Percentiles rank a stretch among this genome's conserved stretches.
Evolutionary conservation across 2,329 filamentous ascomycete genomes (phyloP).

Genomic region (Sporothrix protearum): DNA sequence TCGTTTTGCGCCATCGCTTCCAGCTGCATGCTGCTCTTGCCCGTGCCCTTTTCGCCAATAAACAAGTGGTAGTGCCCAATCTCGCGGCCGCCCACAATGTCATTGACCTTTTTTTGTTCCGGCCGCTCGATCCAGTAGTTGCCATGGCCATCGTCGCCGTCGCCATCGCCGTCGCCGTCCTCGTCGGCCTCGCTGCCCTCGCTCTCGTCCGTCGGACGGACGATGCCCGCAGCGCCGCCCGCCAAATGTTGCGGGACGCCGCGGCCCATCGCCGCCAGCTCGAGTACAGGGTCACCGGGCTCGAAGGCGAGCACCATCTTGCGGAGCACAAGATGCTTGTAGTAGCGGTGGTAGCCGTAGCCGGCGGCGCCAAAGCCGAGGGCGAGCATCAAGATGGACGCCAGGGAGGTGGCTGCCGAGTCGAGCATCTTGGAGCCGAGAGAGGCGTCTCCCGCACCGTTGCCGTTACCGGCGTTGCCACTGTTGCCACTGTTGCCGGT

Average conservation of each 20-base stretch:
- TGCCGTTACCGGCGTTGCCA: neutral
- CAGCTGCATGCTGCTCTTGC: conserved; percentile 93
- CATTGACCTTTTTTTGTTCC: conserved; percentile 77
- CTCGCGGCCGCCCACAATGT: conserved; percentile 70
- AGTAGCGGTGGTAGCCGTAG: conserved; percentile 74
- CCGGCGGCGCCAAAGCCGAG: conserved; percentile 63
- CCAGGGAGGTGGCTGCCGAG: conserved; percentile 69
- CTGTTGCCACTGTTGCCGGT: neutral
- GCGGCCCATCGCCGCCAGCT: conserved; percentile 66
- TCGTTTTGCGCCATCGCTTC: conserved; percentile 93
- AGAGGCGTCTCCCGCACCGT: conserved; percentile 31
- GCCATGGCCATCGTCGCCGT: neutral
- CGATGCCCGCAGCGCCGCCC: conserved; percentile 10
- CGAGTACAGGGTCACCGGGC: conserved; percentile 85
- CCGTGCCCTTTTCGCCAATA: conserved; percentile 92
- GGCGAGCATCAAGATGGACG: conserved; percentile 69
- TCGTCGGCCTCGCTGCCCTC: conserved; percentile 36
- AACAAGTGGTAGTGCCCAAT: conserved; percentile 86
- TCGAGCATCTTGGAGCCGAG: conserved; percentile 64
- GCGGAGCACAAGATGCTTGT: conserved; percentile 84
- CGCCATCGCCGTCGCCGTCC: neutral
- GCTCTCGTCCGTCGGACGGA: conserved; percentile 22
- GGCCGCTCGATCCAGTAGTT: conserved; percentile 78
- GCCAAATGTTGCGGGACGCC: conserved; percentile 43
- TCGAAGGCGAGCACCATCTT: conserved; percentile 93